A percentile compares a stretch with the other conserved stretches of the same genome.
Evolutionary conservation across 371 early-diverging fungal species (phyloP).

Genomic region (Mucor plumbeus): DNA sequence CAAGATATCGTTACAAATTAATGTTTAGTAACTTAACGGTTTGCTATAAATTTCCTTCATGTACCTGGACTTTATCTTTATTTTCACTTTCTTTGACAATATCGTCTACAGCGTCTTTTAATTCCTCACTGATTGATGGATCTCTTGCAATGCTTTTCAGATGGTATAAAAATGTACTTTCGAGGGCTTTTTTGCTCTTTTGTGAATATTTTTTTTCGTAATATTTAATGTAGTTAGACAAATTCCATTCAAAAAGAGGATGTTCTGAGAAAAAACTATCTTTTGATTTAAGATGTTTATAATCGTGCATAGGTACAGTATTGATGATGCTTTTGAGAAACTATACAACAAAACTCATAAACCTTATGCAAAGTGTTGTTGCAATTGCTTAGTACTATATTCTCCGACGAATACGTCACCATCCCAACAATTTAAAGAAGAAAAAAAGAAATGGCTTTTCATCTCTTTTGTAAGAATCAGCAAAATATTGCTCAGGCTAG

Average conservation of each 20-base stretch:
- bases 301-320: constrained; percentile 14
- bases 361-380: constrained; percentile 13
- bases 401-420: constrained; percentile 12
- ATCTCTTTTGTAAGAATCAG: constrained; percentile 16
- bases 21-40: constrained; percentile 17
- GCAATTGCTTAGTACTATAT: constrained; percentile 5
- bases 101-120: constrained; percentile 15
- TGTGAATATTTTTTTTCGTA: constrained; percentile 19
- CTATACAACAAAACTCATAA: constrained; percentile 14
- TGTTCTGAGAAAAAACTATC: constrained; percentile 19
- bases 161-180: constrained; percentile 20
- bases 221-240: constrained; percentile 21
- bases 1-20: constrained; percentile 17
- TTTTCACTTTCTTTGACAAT: constrained; percentile 19
- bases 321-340: constrained; percentile 10
- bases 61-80: constrained; percentile 17
- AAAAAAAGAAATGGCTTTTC: constrained; percentile 15
- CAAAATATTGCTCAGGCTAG: constrained; percentile 17
- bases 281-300: constrained; percentile 18
- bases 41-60: constrained; percentile 14
- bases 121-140: constrained; percentile 22
- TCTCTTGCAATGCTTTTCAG: constrained; percentile 16
- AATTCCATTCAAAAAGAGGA: constrained; percentile 13
- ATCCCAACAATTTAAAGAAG: constrained; percentile 2
- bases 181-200: constrained; percentile 19